Evolutionary conservation across 371 early-diverging fungal species (phyloP), one percentile per base, ranked within the genome.

Genomic region (Paraphysoderma sedebokerense): DNA sequence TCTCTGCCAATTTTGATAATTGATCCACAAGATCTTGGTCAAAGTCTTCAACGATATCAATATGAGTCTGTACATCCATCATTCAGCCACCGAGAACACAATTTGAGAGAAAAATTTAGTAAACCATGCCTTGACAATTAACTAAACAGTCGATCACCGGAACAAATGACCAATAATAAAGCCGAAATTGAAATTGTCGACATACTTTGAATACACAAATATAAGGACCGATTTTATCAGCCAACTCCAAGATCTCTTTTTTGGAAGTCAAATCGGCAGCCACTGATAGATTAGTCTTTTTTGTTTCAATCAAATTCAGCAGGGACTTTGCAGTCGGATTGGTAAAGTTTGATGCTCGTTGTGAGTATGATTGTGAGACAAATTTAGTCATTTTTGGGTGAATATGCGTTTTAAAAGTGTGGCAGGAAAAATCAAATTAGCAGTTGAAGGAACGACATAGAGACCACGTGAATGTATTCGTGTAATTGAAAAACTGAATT

Each of bases 41-140:
- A 72, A 95, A 96, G 66, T 95, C 93, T 22, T 76, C 70, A 8
- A 95, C 72, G 27, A 92, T 79, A 63, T 96, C 97, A 54, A 92
- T 82, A 57, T 96, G 97, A 0, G 93, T 93, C 84, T 85, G 60
- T 22, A 35, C n/a, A n/a, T n/a, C n/a, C n/a, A n/a, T n/a, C n/a
- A n/a, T n/a, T n/a, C n/a, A n/a, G n/a, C n/a, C n/a, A n/a, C n/a
- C n/a, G n/a, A n/a, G n/a, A n/a, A n/a, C n/a, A n/a, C n/a, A n/a
- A n/a, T n/a, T n/a, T n/a, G n/a, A n/a, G n/a, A n/a, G n/a, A n/a
- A n/a, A n/a, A n/a, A n/a, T n/a, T n/a, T n/a, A n/a, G n/a, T n/a
- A n/a, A n/a, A n/a, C n/a, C n/a, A n/a, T n/a, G n/a, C n/a, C n/a
- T n/a, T n/a, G n/a, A n/a, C n/a, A n/a, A n/a, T n/a, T n/a, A n/a